Conservation (phyloP, 495 filamentous ascomycete species). For the Penicillium maclennaniae region DNA sequence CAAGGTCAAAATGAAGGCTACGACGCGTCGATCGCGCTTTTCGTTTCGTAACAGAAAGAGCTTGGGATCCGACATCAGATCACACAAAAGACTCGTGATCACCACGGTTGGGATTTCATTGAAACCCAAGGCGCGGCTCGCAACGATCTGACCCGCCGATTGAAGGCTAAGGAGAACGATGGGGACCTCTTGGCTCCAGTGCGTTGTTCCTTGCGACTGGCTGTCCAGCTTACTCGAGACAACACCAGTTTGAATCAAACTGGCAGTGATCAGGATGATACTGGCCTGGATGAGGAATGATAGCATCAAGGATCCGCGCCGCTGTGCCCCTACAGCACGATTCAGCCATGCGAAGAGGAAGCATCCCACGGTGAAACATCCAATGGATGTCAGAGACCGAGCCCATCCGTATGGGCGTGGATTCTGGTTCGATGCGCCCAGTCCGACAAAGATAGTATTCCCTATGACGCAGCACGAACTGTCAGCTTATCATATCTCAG, state of each 20-base stretch:
- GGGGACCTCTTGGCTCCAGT: conserved; percentile 36
- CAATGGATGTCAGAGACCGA: conserved; percentile 53
- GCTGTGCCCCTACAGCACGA: conserved; percentile 26
- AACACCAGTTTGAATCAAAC: conserved; percentile 44
- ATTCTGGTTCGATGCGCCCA: conserved; percentile 53
- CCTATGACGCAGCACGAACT: conserved; percentile 21
- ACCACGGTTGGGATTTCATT: conserved; percentile 71
- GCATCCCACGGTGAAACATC: conserved; percentile 49
- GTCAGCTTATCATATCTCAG: neutral
- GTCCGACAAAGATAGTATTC: conserved; percentile 60
- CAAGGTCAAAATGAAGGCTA: conserved; percentile 53
- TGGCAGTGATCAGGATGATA: conserved; percentile 52
- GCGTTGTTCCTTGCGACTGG: neutral
- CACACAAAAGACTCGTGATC: conserved; percentile 63
- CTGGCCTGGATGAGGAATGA: conserved; percentile 54
- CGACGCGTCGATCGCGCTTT: conserved; percentile 60
- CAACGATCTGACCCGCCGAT: conserved; percentile 64
- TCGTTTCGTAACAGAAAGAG: conserved; percentile 52
- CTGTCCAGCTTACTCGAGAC: conserved; percentile 31
- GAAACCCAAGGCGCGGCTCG: conserved; percentile 57
- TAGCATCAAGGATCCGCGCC: conserved; percentile 45
- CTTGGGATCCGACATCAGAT: conserved; percentile 56
- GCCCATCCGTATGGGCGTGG: conserved; percentile 53
- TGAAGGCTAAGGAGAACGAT: conserved; percentile 65
- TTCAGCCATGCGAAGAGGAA: conserved; percentile 40